Conservation (phyloP, 331 rosid genomes). For the Quercus lobata region DNA sequence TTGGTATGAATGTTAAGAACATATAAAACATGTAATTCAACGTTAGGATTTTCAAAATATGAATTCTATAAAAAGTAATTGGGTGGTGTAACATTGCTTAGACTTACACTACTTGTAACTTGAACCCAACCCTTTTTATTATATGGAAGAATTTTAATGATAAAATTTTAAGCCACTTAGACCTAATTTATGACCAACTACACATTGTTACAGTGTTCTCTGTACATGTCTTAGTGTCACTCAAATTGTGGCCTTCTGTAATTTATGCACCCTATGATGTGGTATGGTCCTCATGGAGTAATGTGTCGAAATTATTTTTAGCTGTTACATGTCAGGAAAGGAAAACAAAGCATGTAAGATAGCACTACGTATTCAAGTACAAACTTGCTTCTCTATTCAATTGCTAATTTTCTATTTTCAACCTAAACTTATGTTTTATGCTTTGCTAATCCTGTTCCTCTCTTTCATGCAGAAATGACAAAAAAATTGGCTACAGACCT, state of each 20-base stretch:
- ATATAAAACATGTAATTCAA: too few relatives aligned
- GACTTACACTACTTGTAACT: too few relatives aligned
- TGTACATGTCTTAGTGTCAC: neutral
- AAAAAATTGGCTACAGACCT: slow-evolving; percentile 43
- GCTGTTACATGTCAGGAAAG: neutral
- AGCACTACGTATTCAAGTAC: neutral
- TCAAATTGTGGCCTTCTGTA: neutral
- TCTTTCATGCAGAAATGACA: slow-evolving; percentile 60
- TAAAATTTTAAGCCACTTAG: neutral
- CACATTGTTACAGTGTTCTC: neutral
- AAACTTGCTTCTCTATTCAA: neutral
- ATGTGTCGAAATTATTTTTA: neutral
- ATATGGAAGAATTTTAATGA: neutral
- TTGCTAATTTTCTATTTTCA: neutral
- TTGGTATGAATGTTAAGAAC: too few relatives aligned
- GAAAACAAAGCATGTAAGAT: neutral
- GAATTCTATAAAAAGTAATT: too few relatives aligned
- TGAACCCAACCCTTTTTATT: neutral
- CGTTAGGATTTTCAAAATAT: too few relatives aligned
- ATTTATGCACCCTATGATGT: neutral
- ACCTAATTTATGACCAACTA: neutral
- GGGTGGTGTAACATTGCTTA: too few relatives aligned
- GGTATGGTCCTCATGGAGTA: neutral
- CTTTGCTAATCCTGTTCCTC: slow-evolving; percentile 16
- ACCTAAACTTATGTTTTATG: neutral